phyloP scores from a whole-genome alignment of 179 eudicot genomes.

The Sideroxylon spinosum region DNA sequence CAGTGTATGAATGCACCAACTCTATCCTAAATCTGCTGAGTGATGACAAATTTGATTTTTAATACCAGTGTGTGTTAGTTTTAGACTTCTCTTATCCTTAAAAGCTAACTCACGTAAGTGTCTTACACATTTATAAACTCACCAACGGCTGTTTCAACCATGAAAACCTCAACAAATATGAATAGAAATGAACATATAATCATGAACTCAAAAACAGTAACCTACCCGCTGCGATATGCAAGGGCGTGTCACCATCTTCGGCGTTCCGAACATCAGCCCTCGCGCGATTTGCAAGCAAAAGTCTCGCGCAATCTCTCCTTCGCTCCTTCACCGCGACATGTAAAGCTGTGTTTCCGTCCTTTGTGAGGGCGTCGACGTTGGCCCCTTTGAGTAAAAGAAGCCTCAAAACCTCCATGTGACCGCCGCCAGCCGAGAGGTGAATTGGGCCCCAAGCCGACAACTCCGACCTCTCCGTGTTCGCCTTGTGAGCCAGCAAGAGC shows the following conservation, averaged over 20 bases:
- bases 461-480: slow-evolving; percentile 30
- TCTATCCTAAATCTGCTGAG: too few species aligned
- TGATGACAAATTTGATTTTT: too few species aligned
- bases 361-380: slow-evolving; percentile 28
- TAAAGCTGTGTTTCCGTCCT: slow-evolving; percentile 40
- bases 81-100: too few species aligned
- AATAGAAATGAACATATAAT: too few species aligned
- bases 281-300: slow-evolving; percentile 31
- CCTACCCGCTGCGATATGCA: slow-evolving; percentile 32
- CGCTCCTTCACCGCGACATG: slow-evolving; percentile 46
- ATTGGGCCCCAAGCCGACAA: slow-evolving; percentile 42
- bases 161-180: too few species aligned
- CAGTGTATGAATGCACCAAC: too few species aligned
- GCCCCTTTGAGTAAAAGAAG: slow-evolving; percentile 38
- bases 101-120: too few species aligned
- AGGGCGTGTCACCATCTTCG: slow-evolving; percentile 33
- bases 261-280: slow-evolving; percentile 25
- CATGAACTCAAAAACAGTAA: too few species aligned
- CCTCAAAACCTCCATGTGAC: slow-evolving; percentile 35
- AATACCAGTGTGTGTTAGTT: too few species aligned
- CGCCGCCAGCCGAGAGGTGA: slow-evolving; percentile 36
- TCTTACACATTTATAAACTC: too few species aligned
- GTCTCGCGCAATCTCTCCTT: slow-evolving; percentile 37
- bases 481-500: slow-evolving; percentile 39
- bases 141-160: too few species aligned